phyloP scores from a whole-genome alignment of 1,139 yeast species.

The Lodderomyces beijingensis region DNA sequence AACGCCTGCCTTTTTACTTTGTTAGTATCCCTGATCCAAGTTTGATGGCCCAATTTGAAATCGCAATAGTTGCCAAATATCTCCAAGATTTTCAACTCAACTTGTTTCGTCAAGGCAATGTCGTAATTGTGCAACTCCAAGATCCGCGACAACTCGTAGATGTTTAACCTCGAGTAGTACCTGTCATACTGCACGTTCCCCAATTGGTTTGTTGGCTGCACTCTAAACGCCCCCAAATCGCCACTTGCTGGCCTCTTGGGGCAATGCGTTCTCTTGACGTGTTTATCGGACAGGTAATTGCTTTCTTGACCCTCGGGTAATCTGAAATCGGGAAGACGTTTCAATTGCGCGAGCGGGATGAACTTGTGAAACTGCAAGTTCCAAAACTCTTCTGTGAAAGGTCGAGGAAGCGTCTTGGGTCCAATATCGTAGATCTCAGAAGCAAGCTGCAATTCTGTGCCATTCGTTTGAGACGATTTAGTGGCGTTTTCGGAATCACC shows the following conservation, averaged over 20 bases:
- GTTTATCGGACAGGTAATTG: slow-evolving; percentile 7
- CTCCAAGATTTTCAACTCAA: slow-evolving; percentile 55
- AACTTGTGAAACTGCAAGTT: slow-evolving; percentile 9
- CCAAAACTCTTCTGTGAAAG: slow-evolving; percentile 12
- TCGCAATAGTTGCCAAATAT: slow-evolving; percentile 55
- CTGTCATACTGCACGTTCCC: slow-evolving; percentile 13
- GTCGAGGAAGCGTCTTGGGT: slow-evolving; percentile 13
- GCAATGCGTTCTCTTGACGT: slow-evolving; percentile 2
- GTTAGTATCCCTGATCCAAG: slow-evolving; percentile 78
- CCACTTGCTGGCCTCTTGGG: slow-evolving; percentile 10
- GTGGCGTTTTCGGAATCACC: no score
- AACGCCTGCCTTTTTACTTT: slow-evolving; percentile 46
- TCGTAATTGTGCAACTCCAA: slow-evolving; percentile 21
- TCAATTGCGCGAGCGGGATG: slow-evolving; percentile 10
- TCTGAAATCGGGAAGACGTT: slow-evolving; percentile 6
- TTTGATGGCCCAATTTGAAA: slow-evolving; percentile 67
- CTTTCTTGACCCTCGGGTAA: slow-evolving; percentile 8
- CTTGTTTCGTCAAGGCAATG: slow-evolving; percentile 23
- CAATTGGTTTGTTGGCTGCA: background rate
- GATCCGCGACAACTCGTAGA: slow-evolving; percentile 23
- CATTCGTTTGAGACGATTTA: no score
- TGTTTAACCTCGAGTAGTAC: slow-evolving; percentile 27
- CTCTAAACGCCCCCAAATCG: slow-evolving; percentile 2
- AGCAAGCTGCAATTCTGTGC: background rate
- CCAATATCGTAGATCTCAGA: slow-evolving; percentile 12